phyloP scores from a whole-genome alignment of 768 basidiomycete species.

The Lactarius trivialis region DNA sequence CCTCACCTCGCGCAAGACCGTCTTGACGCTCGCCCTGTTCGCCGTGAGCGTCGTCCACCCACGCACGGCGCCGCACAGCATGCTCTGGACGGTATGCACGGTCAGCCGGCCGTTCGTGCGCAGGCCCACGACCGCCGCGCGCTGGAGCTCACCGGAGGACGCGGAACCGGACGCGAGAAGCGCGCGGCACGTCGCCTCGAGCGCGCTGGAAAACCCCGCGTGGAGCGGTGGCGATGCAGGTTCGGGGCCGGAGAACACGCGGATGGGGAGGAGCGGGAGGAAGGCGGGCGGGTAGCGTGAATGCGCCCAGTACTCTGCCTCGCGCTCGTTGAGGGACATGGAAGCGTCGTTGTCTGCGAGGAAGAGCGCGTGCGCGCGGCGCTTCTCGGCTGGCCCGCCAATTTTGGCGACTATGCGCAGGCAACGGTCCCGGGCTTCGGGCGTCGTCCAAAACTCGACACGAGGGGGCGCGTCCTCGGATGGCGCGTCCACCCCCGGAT shows the following conservation, averaged over 20 bases:
- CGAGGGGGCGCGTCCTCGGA: slow-evolving; percentile 3
- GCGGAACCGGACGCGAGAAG: slow-evolving; percentile 37
- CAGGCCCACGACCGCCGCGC: slow-evolving; percentile 47
- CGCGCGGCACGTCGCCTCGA: slow-evolving; percentile 38
- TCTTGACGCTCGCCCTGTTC: slow-evolving; percentile 71
- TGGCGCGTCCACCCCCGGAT: not conserved
- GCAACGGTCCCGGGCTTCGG: slow-evolving; percentile 66
- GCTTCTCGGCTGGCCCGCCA: slow-evolving; percentile 62
- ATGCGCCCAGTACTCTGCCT: slow-evolving; percentile 52
- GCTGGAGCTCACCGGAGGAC: slow-evolving; percentile 38
- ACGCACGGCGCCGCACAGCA: slow-evolving; percentile 58
- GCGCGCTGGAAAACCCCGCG: slow-evolving; percentile 9
- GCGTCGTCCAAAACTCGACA: slow-evolving; percentile 74
- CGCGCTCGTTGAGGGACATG: slow-evolving; percentile 50
- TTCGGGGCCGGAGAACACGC: slow-evolving; percentile 37
- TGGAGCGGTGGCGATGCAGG: slow-evolving; percentile 11
- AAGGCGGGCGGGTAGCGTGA: slow-evolving; percentile 52
- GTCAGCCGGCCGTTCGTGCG: slow-evolving; percentile 57
- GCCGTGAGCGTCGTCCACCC: slow-evolving; percentile 88
- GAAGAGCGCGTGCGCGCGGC: slow-evolving; percentile 59
- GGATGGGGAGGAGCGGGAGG: slow-evolving; percentile 54
- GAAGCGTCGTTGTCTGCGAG: slow-evolving; percentile 22
- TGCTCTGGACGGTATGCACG: slow-evolving; percentile 68
- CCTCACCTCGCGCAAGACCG: slow-evolving; percentile 63
- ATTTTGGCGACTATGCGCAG: slow-evolving; percentile 76